Evolutionary conservation across 2,329 filamentous ascomycete species (phyloP).

Genomic region (Penicillium janthinellum): DNA sequence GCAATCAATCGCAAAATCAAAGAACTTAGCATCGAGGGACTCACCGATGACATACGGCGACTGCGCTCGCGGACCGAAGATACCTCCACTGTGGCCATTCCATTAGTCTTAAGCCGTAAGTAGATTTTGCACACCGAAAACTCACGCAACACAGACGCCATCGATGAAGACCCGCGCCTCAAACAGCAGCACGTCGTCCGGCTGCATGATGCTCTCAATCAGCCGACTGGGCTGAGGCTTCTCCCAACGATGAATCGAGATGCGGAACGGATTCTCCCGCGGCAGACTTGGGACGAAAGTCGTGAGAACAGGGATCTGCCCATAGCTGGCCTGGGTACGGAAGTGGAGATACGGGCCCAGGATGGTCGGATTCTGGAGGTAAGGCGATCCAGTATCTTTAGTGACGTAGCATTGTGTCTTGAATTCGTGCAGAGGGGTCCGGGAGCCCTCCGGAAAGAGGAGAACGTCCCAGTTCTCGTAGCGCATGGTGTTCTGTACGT

Average conservation of each 20-base stretch:
- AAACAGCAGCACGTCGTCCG: constrained; percentile 60
- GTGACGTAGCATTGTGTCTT: constrained; percentile 73
- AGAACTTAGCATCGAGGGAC: constrained; percentile 18
- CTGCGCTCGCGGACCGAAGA: constrained; percentile 54
- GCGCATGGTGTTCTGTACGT: constrained; percentile 61
- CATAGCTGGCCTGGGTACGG: constrained; percentile 29
- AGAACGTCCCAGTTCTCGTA: constrained; percentile 87
- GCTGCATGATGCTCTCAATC: constrained; percentile 59
- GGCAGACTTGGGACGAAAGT: constrained; percentile 70
- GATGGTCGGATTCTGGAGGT: constrained; percentile 49
- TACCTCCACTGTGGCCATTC: constrained; percentile 51
- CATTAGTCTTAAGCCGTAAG: neutral
- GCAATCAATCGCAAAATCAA: neutral
- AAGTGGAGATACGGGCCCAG: constrained; percentile 34
- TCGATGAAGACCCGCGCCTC: constrained; percentile 71
- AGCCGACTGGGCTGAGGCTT: constrained; percentile 61
- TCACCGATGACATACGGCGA: constrained; percentile 59
- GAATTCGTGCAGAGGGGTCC: constrained; percentile 78
- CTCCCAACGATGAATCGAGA: constrained; percentile 76
- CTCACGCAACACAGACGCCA: constrained; percentile 64
- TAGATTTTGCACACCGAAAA: neutral
- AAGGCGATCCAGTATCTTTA: constrained; percentile 57
- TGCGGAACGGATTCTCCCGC: constrained; percentile 62
- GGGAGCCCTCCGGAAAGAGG: constrained; percentile 70
- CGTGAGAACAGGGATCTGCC: constrained; percentile 65